Percentiles rank a stretch among this genome's conserved stretches.
phyloP scores from a whole-genome alignment of 345 rosid genomes.

The Melaleuca quinquenervia region DNA sequence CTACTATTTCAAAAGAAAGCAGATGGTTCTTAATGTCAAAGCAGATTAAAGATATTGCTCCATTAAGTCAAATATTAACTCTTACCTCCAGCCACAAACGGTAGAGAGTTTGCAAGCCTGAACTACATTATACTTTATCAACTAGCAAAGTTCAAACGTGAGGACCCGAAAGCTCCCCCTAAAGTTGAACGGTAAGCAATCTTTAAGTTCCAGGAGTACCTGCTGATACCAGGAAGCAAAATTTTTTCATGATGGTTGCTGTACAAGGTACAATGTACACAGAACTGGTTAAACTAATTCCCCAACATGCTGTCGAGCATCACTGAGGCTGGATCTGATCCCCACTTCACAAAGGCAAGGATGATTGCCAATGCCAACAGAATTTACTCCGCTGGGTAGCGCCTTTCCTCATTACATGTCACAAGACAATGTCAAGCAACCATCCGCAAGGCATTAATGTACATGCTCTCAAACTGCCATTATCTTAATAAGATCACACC shows the following conservation, averaged over 20 bases:
- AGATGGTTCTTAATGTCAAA: neutral
- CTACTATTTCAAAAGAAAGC: neutral
- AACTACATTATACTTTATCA: neutral
- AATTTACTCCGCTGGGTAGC: neutral
- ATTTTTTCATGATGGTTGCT: neutral
- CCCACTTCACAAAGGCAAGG: neutral
- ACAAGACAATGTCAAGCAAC: neutral
- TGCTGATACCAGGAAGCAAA: slow-evolving; percentile 1
- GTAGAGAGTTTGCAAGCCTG: neutral
- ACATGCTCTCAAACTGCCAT: neutral
- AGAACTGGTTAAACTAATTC: neutral
- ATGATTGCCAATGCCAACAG: neutral
- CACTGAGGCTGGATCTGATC: neutral
- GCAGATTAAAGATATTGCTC: neutral
- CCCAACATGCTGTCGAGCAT: neutral
- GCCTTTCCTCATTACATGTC: neutral
- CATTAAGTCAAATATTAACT: neutral
- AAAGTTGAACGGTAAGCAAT: neutral
- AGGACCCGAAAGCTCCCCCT: neutral
- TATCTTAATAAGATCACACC: slow-evolving; percentile 17
- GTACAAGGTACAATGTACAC: slow-evolving; percentile 1
- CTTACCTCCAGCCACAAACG: neutral
- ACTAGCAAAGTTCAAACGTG: neutral
- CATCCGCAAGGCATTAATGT: neutral
- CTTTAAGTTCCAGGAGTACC: neutral